phyloP scores from a whole-genome alignment of 768 basidiomycete species.

The Termitomyces sp. region DNA sequence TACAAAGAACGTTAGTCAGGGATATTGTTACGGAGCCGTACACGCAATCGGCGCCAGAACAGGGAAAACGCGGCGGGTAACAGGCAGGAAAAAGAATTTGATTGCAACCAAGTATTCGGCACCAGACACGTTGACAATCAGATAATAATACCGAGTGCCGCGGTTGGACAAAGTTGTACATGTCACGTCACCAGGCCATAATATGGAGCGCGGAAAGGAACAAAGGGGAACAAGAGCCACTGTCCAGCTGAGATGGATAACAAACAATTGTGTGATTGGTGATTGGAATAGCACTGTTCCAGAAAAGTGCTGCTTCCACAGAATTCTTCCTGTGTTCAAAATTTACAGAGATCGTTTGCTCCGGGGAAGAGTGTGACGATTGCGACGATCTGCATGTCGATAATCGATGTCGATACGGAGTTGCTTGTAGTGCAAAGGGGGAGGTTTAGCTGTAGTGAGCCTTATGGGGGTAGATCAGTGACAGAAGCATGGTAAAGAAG shows the following conservation, averaged over 20 bases:
- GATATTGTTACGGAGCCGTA: background rate
- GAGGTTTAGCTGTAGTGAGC: background rate
- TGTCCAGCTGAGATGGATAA: background rate
- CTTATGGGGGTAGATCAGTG: constrained; percentile 10
- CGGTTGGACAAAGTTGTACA: constrained; percentile 2
- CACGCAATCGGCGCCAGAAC: background rate
- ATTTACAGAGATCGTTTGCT: background rate
- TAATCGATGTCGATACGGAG: constrained; percentile 5
- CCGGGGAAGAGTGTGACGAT: background rate
- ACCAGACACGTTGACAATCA: constrained; percentile 12
- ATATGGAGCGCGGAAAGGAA: background rate
- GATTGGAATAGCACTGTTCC: background rate
- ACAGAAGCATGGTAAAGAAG: constrained; percentile 33
- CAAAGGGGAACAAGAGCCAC: background rate
- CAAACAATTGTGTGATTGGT: constrained; percentile 1
- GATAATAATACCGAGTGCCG: constrained; percentile 9
- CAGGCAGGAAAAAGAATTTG: background rate
- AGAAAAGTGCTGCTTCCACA: background rate
- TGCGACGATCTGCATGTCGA: background rate
- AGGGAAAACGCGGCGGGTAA: background rate
- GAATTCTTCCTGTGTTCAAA: background rate
- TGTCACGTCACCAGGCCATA: background rate
- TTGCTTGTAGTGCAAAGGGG: background rate
- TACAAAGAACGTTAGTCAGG: background rate
- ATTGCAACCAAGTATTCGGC: constrained; percentile 8